Base-by-base conservation (phyloP, 139 green algal genomes). In the Chlorella sp. region DNA sequence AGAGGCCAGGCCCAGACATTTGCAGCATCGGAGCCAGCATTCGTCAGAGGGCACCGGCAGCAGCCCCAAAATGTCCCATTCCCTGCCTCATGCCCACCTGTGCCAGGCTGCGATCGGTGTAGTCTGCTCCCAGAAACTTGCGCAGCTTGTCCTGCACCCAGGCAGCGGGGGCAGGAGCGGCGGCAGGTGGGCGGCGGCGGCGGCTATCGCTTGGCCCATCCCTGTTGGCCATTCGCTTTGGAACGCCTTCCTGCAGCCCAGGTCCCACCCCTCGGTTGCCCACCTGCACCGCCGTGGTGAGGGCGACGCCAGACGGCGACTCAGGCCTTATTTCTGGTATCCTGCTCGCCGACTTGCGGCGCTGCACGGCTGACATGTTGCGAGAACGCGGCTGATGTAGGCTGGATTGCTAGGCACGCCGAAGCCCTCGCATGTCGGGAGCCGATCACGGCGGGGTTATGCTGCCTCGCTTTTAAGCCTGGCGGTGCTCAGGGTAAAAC, bases 41-140 rank as follows among this genome's bases (percentile, higher is more conserved):
- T n/a, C n/a, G n/a, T n/a, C n/a, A n/a, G 48, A 57, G 48, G 48
- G 48, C 48, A 57, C 9, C 48, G 7, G 9, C 7, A 5, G 48
- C 48, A 57, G 48, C 48, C n/a, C 7, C 48, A 57, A 9, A 5
- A 57, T 57, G 48, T 9, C 5, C 48, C 7, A 57, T 16, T 57
- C 48, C 48, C 5, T 16, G 48, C 48, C 39, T 60, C 34, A 30
- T 22, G 21, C 30, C 3, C 68, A 88, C 84, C 84, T 88, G 85
- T n/a, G 75, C 69, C 83, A 92, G 83, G 22, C 71, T 86, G 16
- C 40, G 36, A 71, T 92, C 89, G 21, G 28, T 68, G 69, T 92
- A 92, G 24, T 81, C 83, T 9, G 76, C 78, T 4, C 89, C 89
- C 61, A 92, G 53, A 48, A 75, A 92, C 21, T 73, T 26, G 19